Evolutionary conservation across 169 alveolate genomes (phyloP), one percentile per base, ranked within the genome.

Genomic region (Plasmodium gaboni): DNA sequence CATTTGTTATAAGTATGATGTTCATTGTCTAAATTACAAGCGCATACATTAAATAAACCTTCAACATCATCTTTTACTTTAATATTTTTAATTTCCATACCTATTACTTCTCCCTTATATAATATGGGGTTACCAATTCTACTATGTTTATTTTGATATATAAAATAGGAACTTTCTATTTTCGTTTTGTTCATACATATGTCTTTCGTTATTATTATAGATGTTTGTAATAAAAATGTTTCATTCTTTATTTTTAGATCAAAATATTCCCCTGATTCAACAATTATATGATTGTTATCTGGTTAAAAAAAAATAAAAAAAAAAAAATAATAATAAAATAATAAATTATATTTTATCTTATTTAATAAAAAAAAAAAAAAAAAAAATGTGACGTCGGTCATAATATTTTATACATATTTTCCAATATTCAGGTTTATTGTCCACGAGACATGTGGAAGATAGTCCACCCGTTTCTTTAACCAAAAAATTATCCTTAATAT

Each of bases 41-140:
- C 63, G n/a, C 89, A 78, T 7, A 78, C 78, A 70, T 46, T 78
- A 78, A 46, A 78, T n/a, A 78, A 51, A 13, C 89, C 89, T 78
- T 78, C 70, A 55, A 59, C 89, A 17, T 78, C 48, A 50, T 78
- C 28, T 3, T 48, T 15, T 22, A 78, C 89, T 64, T 78, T 51
- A 64, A 78, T 78, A 44, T 78, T 65, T 78, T 78, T 64, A 65
- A 78, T 64, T 46, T 42, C 46, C 46, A 69, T 38, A 57, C 89
- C 89, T 26, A 78, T 78, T 78, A 78, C 44, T 64, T 78, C 78
- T 7, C 89, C 89, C 59, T 48, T 78, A 26, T 78, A 69, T 69
- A 78, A 65, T 78, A 78, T 65, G 17, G 89, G 89, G 6, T 13
- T 13, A 28, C 89, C 89, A 64, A 78, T 64, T 24, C 22, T 68